phyloP scores from a whole-genome alignment of 2,329 filamentous ascomycete species.

The Thielaviopsis ethacetica region DNA sequence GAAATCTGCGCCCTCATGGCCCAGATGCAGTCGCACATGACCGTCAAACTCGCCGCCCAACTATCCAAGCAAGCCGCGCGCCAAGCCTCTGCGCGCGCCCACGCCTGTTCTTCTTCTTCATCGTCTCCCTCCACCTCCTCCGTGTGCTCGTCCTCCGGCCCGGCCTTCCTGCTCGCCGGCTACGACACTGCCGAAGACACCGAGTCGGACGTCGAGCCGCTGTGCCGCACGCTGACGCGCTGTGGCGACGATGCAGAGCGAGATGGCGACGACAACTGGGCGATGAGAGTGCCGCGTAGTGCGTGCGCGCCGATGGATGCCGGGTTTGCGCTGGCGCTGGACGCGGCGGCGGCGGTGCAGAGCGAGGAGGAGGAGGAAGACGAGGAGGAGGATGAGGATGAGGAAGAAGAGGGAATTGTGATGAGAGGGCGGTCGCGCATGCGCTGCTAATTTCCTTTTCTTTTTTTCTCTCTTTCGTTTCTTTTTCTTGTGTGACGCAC shows the following conservation, averaged over 20 bases:
- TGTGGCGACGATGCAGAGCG: too few relatives aligned
- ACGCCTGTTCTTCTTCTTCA: too few relatives aligned
- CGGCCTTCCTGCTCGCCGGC: neutral
- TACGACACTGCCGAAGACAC: constrained; percentile 8
- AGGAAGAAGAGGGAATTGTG: neutral
- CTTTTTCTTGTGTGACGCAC: neutral
- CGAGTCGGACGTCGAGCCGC: constrained; percentile 3
- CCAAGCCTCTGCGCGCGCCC: neutral
- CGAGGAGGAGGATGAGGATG: constrained; percentile 1
- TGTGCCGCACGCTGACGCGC: neutral
- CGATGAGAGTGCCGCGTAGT: too few relatives aligned
- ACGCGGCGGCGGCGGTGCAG: neutral
- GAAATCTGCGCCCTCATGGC: constrained; percentile 7
- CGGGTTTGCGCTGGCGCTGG: neutral
- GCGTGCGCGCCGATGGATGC: neutral
- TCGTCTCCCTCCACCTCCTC: too few relatives aligned
- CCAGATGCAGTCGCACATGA: constrained; percentile 6
- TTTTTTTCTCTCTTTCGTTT: neutral
- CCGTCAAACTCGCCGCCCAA: constrained; percentile 4
- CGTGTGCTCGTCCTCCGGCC: too few relatives aligned
- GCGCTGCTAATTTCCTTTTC: neutral
- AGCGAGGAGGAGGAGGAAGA: neutral
- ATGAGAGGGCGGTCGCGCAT: neutral
- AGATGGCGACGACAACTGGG: too few relatives aligned
- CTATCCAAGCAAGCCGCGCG: constrained; percentile 10